phyloP scores from a whole-genome alignment of 768 basidiomycete species.

The Psilocybe cubensis region DNA sequence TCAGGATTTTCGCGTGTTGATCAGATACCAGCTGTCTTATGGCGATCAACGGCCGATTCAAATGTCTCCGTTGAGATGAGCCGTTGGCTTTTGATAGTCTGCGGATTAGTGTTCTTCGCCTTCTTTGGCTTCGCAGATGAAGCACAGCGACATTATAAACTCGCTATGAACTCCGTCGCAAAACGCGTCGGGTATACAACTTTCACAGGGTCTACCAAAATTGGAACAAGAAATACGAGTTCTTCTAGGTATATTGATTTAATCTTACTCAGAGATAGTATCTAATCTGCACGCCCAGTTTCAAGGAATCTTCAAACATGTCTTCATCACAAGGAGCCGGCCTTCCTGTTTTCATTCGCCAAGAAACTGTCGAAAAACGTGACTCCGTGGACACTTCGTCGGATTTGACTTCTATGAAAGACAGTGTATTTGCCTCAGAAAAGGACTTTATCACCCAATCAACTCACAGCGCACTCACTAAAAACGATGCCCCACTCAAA shows the following conservation, averaged over 20 bases:
- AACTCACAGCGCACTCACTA: constrained; percentile 16
- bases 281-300: constrained; percentile 7
- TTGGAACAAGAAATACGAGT: constrained; percentile 17
- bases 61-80: constrained; percentile 31
- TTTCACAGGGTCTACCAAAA: constrained; percentile 13
- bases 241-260: constrained; percentile 36
- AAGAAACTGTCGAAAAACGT: constrained; percentile 31
- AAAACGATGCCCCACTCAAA: neutral
- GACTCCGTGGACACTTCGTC: constrained; percentile 31
- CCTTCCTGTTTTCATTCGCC: constrained; percentile 27
- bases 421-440: constrained; percentile 19
- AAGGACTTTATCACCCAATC: constrained; percentile 7
- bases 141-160: constrained; percentile 46
- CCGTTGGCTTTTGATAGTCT: constrained; percentile 45
- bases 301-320: constrained; percentile 16
- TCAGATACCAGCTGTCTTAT: constrained; percentile 31
- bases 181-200: constrained; percentile 23
- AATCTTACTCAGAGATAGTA: constrained; percentile 41
- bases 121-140: constrained; percentile 65
- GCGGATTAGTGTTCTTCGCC: constrained; percentile 52
- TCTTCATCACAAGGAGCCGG: constrained; percentile 16
- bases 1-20: constrained; percentile 37
- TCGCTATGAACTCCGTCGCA: constrained; percentile 25
- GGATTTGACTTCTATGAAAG: constrained; percentile 23
- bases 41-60: constrained; percentile 27